Evolutionary conservation across 257 asterid species (phyloP), one percentile per base, ranked within the genome.

Genomic region (Solanum corneliomulleri): DNA sequence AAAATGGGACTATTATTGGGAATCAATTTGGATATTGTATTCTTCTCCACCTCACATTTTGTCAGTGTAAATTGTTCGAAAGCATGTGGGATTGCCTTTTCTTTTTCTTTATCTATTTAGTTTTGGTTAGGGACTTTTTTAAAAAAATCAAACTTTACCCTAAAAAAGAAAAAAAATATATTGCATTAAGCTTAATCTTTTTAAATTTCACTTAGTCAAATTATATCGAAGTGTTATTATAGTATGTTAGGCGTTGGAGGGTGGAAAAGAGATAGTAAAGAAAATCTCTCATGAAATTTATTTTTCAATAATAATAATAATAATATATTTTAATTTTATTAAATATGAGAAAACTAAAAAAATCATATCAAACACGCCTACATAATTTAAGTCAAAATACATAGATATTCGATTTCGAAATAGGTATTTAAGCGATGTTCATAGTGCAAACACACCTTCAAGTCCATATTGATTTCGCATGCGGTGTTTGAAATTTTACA

Each of bases 141-240:
- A 0, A 3, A 33, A 33, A 13, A 29, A 68, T 13, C 2, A 64
- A 6, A 27, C 0, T 25, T 0, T 6, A 18, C 9, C 69, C 4
- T 1, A 60, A 60, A 60, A 21, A n/a, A 64, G 5, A 64, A 5
- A 11, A n/a, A 62, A 62, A 62, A 11, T 52, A 11, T 52, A 16
- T 0, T 10, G 1, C 7, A 60, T 60, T 10, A 6, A 58, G 0
- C 11, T 3, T 64, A 25, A 1, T 0, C 1, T 6, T 64, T 9
- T 2, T 1, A 11, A 66, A 66, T 0, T 62, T 10, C 7, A 62
- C 69, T 62, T 23, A n/a, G 1, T 66, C n/a, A 18, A 52, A 52
- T 18, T 52, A 0, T 7, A 52, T 52, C 35, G 35, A 33, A 33
- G 35, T 35, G 39, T 35, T 35, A 35, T 35, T 35, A 35, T 5